These are phyloP conservation scores for Ophiostoma sp. DNA, from an alignment of 2,329 filamentous ascomycete species.

Conservation along the genomic window DNA sequence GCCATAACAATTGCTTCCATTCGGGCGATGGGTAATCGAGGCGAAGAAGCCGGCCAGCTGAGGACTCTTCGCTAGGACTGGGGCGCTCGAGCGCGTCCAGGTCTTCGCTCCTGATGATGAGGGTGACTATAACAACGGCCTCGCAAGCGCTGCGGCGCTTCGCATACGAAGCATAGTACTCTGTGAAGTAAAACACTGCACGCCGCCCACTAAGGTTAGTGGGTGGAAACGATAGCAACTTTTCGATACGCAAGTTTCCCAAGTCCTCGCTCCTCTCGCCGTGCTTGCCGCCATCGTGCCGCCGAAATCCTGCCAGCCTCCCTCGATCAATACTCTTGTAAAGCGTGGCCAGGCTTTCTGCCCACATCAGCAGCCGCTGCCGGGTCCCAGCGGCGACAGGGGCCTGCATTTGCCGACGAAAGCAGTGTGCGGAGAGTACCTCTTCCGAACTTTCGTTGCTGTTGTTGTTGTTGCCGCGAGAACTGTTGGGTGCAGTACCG, in stretches of 20 bases:
- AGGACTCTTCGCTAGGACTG: neutral
- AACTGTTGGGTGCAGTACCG: neutral
- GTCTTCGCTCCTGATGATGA: constrained; percentile 10
- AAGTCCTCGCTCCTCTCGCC: neutral
- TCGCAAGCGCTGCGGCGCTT: constrained; percentile 6
- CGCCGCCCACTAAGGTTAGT: neutral
- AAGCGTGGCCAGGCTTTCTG: neutral
- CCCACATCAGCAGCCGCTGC: neutral
- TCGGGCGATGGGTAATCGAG: neutral
- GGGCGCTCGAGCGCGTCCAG: neutral
- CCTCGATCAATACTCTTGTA: neutral
- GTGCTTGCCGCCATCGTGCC: neutral
- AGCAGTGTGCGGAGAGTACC: no score
- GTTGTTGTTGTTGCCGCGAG: neutral
- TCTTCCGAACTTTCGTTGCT: neutral
- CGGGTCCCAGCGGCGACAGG: neutral
- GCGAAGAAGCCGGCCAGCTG: neutral
- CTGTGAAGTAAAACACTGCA: neutral
- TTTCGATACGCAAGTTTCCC: neutral
- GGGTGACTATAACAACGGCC: neutral
- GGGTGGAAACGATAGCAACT: neutral
- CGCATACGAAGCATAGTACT: neutral
- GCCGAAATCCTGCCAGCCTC: neutral
- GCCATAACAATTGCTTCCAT: neutral
- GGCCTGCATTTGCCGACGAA: neutral